Evolutionary conservation across 73 alveolate genomes (phyloP).

Genomic region (Uronychia setigera): DNA sequence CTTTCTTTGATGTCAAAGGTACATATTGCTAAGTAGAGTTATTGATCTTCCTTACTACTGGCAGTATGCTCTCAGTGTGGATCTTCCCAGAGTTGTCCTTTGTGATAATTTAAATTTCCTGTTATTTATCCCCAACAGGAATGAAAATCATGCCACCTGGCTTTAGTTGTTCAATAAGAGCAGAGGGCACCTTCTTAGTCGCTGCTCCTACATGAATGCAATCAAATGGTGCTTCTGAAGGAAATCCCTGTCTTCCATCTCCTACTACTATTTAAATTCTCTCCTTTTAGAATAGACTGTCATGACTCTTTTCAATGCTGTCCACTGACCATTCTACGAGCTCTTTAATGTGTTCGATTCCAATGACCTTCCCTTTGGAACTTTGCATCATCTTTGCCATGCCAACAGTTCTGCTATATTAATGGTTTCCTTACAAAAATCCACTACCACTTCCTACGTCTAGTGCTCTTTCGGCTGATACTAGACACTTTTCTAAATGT

Average conservation of each 20-base stretch:
- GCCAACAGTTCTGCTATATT: slow-evolving; percentile 4
- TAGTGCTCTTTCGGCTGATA: slow-evolving; percentile 65
- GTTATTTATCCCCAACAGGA: slow-evolving; percentile 75
- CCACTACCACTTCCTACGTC: slow-evolving; percentile 96
- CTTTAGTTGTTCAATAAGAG: slow-evolving; percentile 74
- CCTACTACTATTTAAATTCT: slow-evolving; percentile 63
- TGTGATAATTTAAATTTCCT: neutral
- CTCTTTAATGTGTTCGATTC: slow-evolving; percentile 82
- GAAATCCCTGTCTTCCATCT: slow-evolving; percentile 91
- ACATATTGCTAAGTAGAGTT: neutral
- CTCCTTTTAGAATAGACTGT: slow-evolving; percentile 7
- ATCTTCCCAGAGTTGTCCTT: neutral
- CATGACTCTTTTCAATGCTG: slow-evolving; percentile 23
- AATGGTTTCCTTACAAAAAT: slow-evolving; percentile 70
- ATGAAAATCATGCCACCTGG: slow-evolving; percentile 85
- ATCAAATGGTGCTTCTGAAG: slow-evolving; percentile 85
- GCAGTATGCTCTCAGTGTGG: neutral
- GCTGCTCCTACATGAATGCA: slow-evolving; percentile 98
- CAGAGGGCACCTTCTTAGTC: slow-evolving; percentile 74
- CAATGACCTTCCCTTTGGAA: slow-evolving; percentile 77
- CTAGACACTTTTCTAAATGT: slow-evolving; percentile 61
- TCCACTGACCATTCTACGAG: slow-evolving; percentile 38
- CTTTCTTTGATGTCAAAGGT: neutral
- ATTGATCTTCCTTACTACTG: neutral
- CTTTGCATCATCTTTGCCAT: slow-evolving; percentile 31